phyloP scores from a whole-genome alignment of 106 monocot genomes.

The Amphibolis antarctica region DNA sequence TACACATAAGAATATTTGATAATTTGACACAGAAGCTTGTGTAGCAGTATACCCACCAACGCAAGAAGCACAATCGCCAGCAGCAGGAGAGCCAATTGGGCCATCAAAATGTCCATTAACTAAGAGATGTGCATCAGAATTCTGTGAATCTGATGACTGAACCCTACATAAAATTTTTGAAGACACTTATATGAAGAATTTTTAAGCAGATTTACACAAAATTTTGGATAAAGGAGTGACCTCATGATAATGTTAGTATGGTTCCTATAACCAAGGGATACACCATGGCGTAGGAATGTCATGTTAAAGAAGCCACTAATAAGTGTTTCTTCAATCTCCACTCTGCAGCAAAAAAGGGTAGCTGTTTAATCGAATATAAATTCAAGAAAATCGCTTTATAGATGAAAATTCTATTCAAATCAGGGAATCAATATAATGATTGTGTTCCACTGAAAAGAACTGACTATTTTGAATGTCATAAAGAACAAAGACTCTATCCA shows the following conservation, averaged over 20 bases:
- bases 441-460: neutral
- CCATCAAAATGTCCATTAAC: conserved; percentile 97
- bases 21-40: neutral
- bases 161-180: conserved; percentile 42
- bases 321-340: conserved; percentile 69
- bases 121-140: conserved; percentile 60
- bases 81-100: conserved; percentile 93
- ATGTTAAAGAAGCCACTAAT: conserved; percentile 88
- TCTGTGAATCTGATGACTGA: conserved; percentile 51
- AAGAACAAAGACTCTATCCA: too few relatives aligned
- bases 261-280: conserved; percentile 75
- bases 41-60: conserved; percentile 53
- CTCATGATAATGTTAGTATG: conserved; percentile 85
- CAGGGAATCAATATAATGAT: neutral
- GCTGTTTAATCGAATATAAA: too few relatives aligned
- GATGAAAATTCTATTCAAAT: neutral
- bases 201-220: neutral
- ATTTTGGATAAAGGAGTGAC: conserved; percentile 13
- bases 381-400: too few relatives aligned
- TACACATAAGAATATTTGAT: neutral
- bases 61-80: conserved; percentile 98
- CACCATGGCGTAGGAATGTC: conserved; percentile 78
- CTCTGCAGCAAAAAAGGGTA: conserved; percentile 25
- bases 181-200: neutral
- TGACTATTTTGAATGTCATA: neutral